These are phyloP conservation scores for Stephania yunnanensis DNA, from an alignment of 164 flowering plant genomes.

Conservation along the genomic window DNA sequence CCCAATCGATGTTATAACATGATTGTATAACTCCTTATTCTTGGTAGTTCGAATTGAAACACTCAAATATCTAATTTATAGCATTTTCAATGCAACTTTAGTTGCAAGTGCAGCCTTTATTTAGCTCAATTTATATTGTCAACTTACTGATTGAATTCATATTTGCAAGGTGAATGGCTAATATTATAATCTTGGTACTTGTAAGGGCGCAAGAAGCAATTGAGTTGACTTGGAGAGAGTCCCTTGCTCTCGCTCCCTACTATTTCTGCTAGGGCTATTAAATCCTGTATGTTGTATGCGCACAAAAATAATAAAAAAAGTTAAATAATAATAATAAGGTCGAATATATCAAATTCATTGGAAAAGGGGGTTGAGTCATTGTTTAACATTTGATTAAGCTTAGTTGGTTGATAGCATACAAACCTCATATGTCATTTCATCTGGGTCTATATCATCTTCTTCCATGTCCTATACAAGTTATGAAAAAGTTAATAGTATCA, in stretches of 20 bases:
- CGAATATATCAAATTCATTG: too few relatives aligned
- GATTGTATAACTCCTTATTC: too few relatives aligned
- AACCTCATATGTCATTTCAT: constrained; percentile 35
- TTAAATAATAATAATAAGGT: background rate
- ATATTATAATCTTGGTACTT: constrained; percentile 1
- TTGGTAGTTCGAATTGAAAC: too few relatives aligned
- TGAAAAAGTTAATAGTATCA: too few relatives aligned
- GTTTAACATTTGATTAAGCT: background rate
- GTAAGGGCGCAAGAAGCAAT: constrained; percentile 14
- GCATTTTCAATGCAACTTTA: too few relatives aligned
- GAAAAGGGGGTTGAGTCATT: background rate
- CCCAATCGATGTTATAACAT: too few relatives aligned
- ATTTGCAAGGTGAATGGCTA: constrained; percentile 3
- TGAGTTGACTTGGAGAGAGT: constrained; percentile 18
- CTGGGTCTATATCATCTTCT: constrained; percentile 32
- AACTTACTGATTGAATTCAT: constrained; percentile 22
- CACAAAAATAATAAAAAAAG: background rate
- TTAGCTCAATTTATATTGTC: too few relatives aligned
- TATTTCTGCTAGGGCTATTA: constrained; percentile 29
- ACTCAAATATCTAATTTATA: too few relatives aligned
- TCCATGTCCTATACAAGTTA: constrained; percentile 14
- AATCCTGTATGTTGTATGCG: constrained; percentile 14
- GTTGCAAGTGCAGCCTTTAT: too few relatives aligned
- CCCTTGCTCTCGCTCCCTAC: constrained; percentile 30
- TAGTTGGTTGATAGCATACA: background rate